Percentiles rank a stretch among this genome's conserved stretches.
Evolutionary conservation across 495 filamentous ascomycete species (phyloP).

Genomic region (Daldinia caldariorum): DNA sequence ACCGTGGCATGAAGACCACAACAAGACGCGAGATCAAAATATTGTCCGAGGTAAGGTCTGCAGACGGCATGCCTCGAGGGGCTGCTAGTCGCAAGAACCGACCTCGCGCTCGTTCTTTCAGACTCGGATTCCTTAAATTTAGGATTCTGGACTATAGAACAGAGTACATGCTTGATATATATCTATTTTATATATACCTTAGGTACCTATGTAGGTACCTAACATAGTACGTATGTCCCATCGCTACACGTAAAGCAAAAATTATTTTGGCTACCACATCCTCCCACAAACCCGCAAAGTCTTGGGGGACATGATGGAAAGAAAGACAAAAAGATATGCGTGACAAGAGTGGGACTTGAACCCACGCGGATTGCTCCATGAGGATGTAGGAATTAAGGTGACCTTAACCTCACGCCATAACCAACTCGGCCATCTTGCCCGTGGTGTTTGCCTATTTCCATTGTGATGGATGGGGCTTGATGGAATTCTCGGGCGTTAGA

Average conservation of each 20-base stretch:
- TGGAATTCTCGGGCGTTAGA: background rate
- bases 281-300: too few relatives aligned
- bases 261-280: too few relatives aligned
- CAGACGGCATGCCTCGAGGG: constrained; percentile 26
- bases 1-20: constrained; percentile 61
- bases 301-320: background rate
- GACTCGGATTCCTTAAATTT: constrained; percentile 61
- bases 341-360: constrained; percentile 6
- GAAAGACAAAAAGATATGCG: background rate
- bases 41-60: constrained; percentile 38
- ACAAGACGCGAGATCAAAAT: constrained; percentile 57
- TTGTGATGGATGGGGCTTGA: background rate
- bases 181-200: too few relatives aligned
- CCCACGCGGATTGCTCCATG: constrained; percentile 50
- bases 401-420: constrained; percentile 58
- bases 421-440: constrained; percentile 56
- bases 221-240: too few relatives aligned
- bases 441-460: background rate
- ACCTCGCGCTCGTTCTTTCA: constrained; percentile 60
- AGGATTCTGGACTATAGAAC: constrained; percentile 64
- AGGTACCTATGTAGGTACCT: too few relatives aligned
- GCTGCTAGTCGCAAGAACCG: constrained; percentile 32
- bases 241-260: too few relatives aligned
- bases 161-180: constrained; percentile 56
- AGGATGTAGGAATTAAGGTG: constrained; percentile 47